Percentiles rank a stretch among this genome's conserved stretches.
Evolutionary conservation across 805 yeast genomes (phyloP).

Genomic region (Metschnikowia vanudenii): DNA sequence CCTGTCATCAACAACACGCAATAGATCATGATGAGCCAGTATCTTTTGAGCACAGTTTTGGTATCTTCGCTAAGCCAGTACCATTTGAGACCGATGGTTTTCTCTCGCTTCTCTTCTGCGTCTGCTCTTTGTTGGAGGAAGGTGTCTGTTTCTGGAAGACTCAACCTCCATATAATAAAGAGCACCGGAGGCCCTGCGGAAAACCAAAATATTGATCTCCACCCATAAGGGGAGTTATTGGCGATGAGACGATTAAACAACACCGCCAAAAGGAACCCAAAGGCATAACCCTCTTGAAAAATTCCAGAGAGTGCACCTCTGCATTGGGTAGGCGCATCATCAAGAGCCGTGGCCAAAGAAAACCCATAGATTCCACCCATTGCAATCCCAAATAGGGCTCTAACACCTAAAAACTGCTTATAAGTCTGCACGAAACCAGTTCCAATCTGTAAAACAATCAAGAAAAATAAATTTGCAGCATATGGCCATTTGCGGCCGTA

Average conservation of each 20-base stretch:
- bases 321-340: constrained; percentile 57
- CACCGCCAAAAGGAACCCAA: constrained; percentile 66
- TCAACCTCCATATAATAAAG: constrained; percentile 55
- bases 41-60: constrained; percentile 35
- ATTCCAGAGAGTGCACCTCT: constrained; percentile 63
- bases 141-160: constrained; percentile 58
- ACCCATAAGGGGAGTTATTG: constrained; percentile 47
- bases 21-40: constrained; percentile 63
- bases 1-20: constrained; percentile 49
- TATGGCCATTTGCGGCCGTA: constrained; percentile 63
- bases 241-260: constrained; percentile 60
- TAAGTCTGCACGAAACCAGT: constrained; percentile 60
- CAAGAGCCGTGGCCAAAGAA: constrained; percentile 64
- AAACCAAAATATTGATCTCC: constrained; percentile 71
- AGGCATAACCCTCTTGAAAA: constrained; percentile 78
- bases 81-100: constrained; percentile 10
- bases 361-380: constrained; percentile 75
- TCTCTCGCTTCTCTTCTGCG: constrained; percentile 8
- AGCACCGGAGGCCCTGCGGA: constrained; percentile 67
- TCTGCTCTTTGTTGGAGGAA: constrained; percentile 30
- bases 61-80: constrained; percentile 13
- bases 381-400: constrained; percentile 63
- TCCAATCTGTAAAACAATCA: constrained; percentile 58
- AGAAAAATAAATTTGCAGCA: constrained; percentile 42
- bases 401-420: constrained; percentile 56